Evolutionary conservation across 106 monocot species (phyloP).

Genomic region (Acanthochlamys bracteata): DNA sequence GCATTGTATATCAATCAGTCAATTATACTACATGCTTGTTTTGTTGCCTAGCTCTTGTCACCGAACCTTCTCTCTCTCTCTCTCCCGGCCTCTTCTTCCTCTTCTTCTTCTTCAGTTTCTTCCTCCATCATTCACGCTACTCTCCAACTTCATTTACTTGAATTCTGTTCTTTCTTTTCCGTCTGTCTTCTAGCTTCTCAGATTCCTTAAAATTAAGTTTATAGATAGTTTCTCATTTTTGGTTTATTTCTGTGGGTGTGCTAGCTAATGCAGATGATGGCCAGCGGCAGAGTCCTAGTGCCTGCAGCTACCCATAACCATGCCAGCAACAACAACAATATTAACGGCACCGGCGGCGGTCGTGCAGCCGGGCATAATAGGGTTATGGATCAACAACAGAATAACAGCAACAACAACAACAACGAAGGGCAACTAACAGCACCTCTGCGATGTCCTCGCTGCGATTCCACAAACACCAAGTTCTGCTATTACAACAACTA

Average conservation of each 20-base stretch:
- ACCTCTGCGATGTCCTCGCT: conserved; percentile 2
- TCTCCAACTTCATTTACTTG: too few relatives aligned
- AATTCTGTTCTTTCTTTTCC: neutral
- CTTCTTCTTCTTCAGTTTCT: neutral
- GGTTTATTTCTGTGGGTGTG: neutral
- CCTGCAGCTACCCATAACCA: neutral
- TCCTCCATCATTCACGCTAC: neutral
- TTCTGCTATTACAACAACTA: conserved; percentile 12
- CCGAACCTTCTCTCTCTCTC: conserved; percentile 1
- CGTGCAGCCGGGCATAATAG: neutral
- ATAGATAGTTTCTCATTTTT: neutral
- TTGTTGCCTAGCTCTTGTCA: conserved; percentile 5
- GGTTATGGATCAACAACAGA: neutral
- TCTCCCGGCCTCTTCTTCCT: neutral
- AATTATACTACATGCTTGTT: conserved; percentile 1
- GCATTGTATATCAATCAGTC: conserved; percentile 5
- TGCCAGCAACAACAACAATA: neutral
- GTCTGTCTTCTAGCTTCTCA: neutral
- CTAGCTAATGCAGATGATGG: conserved; percentile 1
- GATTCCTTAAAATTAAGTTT: neutral
- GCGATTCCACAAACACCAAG: conserved; percentile 4
- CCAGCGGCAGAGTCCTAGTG: neutral
- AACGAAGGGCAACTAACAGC: neutral
- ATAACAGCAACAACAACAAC: neutral
- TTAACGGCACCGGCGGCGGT: neutral